Evolutionary conservation across 108 stramenopile genomes (phyloP).

Genomic region (Stephanodiscus triporus): DNA sequence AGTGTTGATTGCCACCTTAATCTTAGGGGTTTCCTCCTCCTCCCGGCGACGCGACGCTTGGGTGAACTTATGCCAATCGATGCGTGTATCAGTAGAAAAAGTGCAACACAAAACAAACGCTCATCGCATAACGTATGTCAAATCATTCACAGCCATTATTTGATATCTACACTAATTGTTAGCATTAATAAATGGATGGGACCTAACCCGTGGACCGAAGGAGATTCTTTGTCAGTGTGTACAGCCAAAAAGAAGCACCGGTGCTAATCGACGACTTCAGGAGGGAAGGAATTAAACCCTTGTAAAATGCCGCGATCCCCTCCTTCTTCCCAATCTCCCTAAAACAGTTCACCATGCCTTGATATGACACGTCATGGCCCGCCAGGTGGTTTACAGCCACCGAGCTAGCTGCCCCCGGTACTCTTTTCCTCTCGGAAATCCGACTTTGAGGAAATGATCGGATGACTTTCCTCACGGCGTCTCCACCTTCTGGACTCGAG

Average conservation of each 20-base stretch:
- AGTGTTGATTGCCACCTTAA: too few species aligned
- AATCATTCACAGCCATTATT: too few species aligned
- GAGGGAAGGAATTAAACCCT: slow-evolving; percentile 71
- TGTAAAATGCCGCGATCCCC: slow-evolving; percentile 68
- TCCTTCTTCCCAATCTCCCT: slow-evolving; percentile 62
- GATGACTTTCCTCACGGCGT: neutral
- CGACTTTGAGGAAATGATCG: slow-evolving; percentile 11
- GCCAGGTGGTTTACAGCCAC: neutral
- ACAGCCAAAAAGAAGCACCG: slow-evolving; percentile 64
- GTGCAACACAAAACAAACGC: too few species aligned
- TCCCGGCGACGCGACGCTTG: too few species aligned
- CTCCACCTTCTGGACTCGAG: slow-evolving; percentile 7
- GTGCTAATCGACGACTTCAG: slow-evolving; percentile 62
- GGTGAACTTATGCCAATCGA: too few species aligned
- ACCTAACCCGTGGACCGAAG: slow-evolving; percentile 22
- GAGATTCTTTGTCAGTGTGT: slow-evolving; percentile 49
- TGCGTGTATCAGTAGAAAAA: too few species aligned
- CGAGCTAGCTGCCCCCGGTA: slow-evolving; percentile 19
- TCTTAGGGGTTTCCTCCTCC: too few species aligned
- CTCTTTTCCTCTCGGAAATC: slow-evolving; percentile 1
- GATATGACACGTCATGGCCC: slow-evolving; percentile 34
- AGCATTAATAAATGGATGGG: slow-evolving; percentile 29
- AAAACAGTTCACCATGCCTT: slow-evolving; percentile 79
- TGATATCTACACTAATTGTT: too few species aligned
- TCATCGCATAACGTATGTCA: too few species aligned